Base-by-base conservation (phyloP, 2,329 filamentous ascomycete genomes). In the Colletotrichum gigasporum region DNA sequence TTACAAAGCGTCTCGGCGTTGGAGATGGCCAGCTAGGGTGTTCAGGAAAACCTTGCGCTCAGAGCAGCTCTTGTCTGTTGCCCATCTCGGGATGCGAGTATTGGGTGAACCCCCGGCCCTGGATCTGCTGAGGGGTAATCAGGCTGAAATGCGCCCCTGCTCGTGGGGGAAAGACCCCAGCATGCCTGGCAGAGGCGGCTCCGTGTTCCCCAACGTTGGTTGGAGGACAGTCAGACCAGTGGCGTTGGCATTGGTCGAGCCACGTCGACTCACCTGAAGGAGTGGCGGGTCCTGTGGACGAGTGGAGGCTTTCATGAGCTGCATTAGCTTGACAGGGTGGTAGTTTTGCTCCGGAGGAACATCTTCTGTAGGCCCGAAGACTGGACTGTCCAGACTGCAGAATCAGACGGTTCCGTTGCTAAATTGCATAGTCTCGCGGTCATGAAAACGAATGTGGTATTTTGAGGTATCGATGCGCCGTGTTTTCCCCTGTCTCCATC, bases 251-350 rank as follows among this genome's bases (percentile, higher is more conserved):
- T 50, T 64, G 61, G 61, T 28, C 48, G 41, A 64, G 56, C 41
- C 61, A 42, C 56, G 42, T 44, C 48, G 61, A 60, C 61, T 64
- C 56, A 64, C 56, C 61, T 60, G 48, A 64, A 64, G 48, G 48
- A 64, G 56, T 53, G 35, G 48, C 47, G 34, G 56, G 54, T 47
- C 45, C 39, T 52, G 39, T 52, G 16, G 47, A 59, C 26, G 32
- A 50, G 48, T 48, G 41, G 34, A 42, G 42, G 47, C 30, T 42
- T 37, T 28, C 41, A 54, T 61, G 56, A 61, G 61, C 30, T 64
- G 61, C 47, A 54, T 53, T 48, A 32, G 47, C 48, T 24, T 12
- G 45, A 20, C 22, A 16, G 5, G 16, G 45, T 44, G 24, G 22
- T 22, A 28, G 2, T 26, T 41, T n/a, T 48, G 24, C 39, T 53